These are phyloP conservation scores for Suillus clintonianus DNA, from an alignment of 768 basidiomycete species.

Conservation along the genomic window DNA sequence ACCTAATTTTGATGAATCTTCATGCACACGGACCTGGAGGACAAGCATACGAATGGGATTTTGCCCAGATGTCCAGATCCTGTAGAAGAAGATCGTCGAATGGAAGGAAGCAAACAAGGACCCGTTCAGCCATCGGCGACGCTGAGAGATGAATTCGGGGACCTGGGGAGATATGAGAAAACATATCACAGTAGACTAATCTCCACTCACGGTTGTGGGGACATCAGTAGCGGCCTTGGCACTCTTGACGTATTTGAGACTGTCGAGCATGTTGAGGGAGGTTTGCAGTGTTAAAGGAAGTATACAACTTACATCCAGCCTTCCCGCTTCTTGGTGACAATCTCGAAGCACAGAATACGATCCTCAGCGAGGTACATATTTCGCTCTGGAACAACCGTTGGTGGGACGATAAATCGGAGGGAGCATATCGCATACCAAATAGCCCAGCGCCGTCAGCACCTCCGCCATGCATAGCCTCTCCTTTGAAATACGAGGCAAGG, in stretches of 20 bases:
- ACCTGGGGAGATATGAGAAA: slow-evolving; percentile 41
- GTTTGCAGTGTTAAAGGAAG: background rate
- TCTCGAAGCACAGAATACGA: slow-evolving; percentile 91
- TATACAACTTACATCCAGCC: slow-evolving; percentile 67
- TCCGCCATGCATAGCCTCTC: slow-evolving; percentile 81
- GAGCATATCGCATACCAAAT: slow-evolving; percentile 43
- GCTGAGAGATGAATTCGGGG: slow-evolving; percentile 93
- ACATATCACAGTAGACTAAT: background rate
- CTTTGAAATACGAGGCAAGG: slow-evolving; percentile 91
- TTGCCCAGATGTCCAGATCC: slow-evolving; percentile 92
- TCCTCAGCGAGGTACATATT: slow-evolving; percentile 94
- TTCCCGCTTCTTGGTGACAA: slow-evolving; percentile 86
- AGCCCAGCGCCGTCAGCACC: slow-evolving; percentile 62
- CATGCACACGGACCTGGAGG: slow-evolving; percentile 44
- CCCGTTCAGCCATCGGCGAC: slow-evolving; percentile 87
- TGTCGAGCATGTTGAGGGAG: slow-evolving; percentile 26
- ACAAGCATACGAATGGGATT: slow-evolving; percentile 80
- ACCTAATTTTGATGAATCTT: background rate
- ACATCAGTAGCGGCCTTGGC: slow-evolving; percentile 98
- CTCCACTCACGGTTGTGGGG: slow-evolving; percentile 63
- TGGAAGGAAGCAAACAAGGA: slow-evolving; percentile 93
- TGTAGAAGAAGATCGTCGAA: slow-evolving; percentile 85
- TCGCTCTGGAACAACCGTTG: slow-evolving; percentile 46
- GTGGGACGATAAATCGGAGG: background rate
- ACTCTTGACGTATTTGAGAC: slow-evolving; percentile 87